Conservation (phyloP, 1,139 yeast species). For the Blastobotrys apis region DNA sequence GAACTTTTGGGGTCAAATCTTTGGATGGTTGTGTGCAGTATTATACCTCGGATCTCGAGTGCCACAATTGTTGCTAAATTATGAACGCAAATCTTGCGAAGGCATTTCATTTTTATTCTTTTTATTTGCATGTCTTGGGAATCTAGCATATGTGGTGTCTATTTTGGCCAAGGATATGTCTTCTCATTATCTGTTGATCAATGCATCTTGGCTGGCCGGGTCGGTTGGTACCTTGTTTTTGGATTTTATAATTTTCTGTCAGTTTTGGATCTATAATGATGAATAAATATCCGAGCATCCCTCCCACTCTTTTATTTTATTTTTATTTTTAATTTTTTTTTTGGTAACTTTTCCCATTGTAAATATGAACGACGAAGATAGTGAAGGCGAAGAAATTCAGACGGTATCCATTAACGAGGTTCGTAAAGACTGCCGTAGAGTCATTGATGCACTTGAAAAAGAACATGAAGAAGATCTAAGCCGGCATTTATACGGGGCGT, state of each 20-base stretch:
- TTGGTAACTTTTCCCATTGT: neutral
- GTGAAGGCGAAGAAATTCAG: slow-evolving; percentile 1
- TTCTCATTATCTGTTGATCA: slow-evolving; percentile 65
- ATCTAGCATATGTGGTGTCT: slow-evolving; percentile 80
- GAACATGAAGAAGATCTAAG: slow-evolving; percentile 28
- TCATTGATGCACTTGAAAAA: slow-evolving; percentile 24
- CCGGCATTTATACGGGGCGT: slow-evolving; percentile 30
- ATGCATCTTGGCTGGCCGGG: slow-evolving; percentile 91
- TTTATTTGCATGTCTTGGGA: slow-evolving; percentile 89
- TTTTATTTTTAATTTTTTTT: neutral
- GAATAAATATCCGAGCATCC: neutral
- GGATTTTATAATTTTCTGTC: slow-evolving; percentile 79
- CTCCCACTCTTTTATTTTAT: neutral
- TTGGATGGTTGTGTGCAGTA: slow-evolving; percentile 88
- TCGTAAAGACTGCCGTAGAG: slow-evolving; percentile 16
- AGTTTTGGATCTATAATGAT: slow-evolving; percentile 73
- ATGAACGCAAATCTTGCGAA: slow-evolving; percentile 80
- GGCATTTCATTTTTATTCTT: slow-evolving; percentile 91
- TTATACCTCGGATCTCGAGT: slow-evolving; percentile 83
- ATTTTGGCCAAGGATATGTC: slow-evolving; percentile 69
- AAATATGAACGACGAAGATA: neutral
- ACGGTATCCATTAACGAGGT: too few relatives aligned
- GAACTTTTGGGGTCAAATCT: slow-evolving; percentile 76
- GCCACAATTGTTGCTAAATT: slow-evolving; percentile 84
- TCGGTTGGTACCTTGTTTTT: slow-evolving; percentile 80